Base-by-base conservation (phyloP, 2,329 filamentous ascomycete species). In the Pestalotiopsis sp. region DNA sequence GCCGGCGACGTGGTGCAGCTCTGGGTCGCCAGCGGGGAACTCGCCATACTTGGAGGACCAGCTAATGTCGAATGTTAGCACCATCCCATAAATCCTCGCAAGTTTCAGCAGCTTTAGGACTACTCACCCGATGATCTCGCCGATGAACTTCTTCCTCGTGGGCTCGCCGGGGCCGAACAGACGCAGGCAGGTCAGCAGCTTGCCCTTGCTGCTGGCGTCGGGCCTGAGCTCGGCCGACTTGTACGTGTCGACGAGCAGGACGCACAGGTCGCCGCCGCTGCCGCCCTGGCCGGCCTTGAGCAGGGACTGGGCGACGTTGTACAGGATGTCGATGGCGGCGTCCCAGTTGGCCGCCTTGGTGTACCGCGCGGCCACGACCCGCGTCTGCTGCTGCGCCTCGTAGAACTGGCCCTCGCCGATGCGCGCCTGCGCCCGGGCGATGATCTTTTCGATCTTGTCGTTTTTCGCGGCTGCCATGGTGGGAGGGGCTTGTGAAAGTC, bases 341-440 rank as follows among this genome's bases (percentile, higher is more conserved):
- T 86, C 80, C 87, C 92, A 98, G 86, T 95, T 95, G 70, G 88
- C 84, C 57, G 91, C 87, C 83, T 98, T 98, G 79, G 95, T 90
- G 83, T 99, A 97, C 68, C 97, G 94, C 52, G 94, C 92, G 69
- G 94, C 94, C 73, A 98, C 95, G 66, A 98, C 94, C 70, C 96
- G 94, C 72, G 97, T 93, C 84, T 99, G 96, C 81, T 99, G 96
- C 82, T 98, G 95, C 68, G 96, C 96, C 87, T 99, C 96, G 84
- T 99, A 99, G 86, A 89, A 98, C 78, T 96, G 91, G 76, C 94
- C 95, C 80, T 97, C 94, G 73, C 89, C 86, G 80, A 97, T 97
- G 81, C 94, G 95, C 81, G 92, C 86, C 82, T 95, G 92, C 79
- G 98, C 90, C 30, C 87, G 85, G 67, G 84, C 78, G 73, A 89